Percentiles rank a stretch among this genome's conserved stretches.
Conservation (phyloP, 176 grass and related monocot species). For the Paspalum notatum region DNA sequence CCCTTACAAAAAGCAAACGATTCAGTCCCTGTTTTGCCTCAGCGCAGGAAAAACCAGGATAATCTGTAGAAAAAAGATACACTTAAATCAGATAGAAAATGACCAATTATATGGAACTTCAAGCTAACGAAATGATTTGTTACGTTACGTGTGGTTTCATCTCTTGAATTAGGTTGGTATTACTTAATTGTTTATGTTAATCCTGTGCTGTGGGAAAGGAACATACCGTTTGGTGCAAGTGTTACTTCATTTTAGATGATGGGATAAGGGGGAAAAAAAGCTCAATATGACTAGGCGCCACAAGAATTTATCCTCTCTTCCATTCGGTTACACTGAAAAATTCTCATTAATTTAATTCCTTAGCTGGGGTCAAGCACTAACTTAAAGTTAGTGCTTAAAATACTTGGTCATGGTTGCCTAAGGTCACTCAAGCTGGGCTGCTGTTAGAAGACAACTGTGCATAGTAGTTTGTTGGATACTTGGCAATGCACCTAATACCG, state of each 20-base stretch:
- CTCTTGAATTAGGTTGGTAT: background rate
- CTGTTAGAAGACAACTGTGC: background rate
- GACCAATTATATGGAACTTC: no score
- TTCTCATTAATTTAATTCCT: background rate
- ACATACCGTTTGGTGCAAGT: background rate
- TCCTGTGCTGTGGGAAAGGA: background rate
- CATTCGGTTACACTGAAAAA: background rate
- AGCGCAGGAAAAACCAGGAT: no score
- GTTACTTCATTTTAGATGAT: background rate
- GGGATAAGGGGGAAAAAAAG: background rate
- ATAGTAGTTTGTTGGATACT: background rate
- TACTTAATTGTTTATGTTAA: background rate
- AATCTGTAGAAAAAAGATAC: no score
- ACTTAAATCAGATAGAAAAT: no score
- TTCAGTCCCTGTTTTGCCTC: no score
- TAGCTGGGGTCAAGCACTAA: background rate
- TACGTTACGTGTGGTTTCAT: no score
- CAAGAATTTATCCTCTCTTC: background rate
- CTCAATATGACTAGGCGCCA: background rate
- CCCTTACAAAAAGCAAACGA: background rate
- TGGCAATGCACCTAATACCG: background rate
- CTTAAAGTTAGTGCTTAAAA: background rate
- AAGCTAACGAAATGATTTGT: no score
- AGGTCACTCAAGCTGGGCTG: slow-evolving; percentile 1
- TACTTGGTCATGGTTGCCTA: background rate